Evolutionary conservation across 2,329 filamentous ascomycete species (phyloP), one percentile per base, ranked within the genome.

Genomic region (Lecanicillium sp.): DNA sequence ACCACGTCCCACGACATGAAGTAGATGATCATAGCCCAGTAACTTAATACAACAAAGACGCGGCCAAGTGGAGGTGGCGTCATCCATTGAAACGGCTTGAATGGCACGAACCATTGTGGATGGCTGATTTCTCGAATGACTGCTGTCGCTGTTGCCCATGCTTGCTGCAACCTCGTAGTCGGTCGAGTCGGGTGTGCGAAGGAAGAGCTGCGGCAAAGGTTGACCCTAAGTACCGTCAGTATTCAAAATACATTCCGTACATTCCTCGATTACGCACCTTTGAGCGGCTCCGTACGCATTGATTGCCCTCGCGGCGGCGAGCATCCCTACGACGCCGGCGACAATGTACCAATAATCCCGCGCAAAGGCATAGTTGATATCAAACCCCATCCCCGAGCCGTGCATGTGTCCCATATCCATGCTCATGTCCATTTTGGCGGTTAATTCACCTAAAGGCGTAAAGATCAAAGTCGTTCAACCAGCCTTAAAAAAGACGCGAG

Each of bases 1-100:
- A 77, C 55, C 35, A 67, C 69, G 17, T 61, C 59, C 44, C 64
- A 61, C 3, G 62, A 60, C 67, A 77, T 74, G 64, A 79, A 72
- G 55, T 71, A 75, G 40, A 73, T 60, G 35, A 81, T 60, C 43
- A 79, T 60, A 29, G 70, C 66, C 74, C 75, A 80, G 57, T 81
- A 81, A 44, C 60, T 60, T 11, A 69, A 50, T 2, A 81, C 57
- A 19, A 74, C 50, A 11, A 80, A 51, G 5, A 74, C 53, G 17
- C 72, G 72, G n/a, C 77, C 77, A 29, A 74, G 56, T 0, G 77
- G 67, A 17, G 74, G 75, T 11, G 77, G 77, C 2, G 74, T 74
- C 38, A 74, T 56, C 74, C 76, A 80, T 13, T 66, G 62, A 3
- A 78, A 46, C 40, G 62, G 61, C 28, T 58, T 62, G 20, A 62